Base-by-base conservation (phyloP, 768 basidiomycete genomes). In the Tremella fuciformis region DNA sequence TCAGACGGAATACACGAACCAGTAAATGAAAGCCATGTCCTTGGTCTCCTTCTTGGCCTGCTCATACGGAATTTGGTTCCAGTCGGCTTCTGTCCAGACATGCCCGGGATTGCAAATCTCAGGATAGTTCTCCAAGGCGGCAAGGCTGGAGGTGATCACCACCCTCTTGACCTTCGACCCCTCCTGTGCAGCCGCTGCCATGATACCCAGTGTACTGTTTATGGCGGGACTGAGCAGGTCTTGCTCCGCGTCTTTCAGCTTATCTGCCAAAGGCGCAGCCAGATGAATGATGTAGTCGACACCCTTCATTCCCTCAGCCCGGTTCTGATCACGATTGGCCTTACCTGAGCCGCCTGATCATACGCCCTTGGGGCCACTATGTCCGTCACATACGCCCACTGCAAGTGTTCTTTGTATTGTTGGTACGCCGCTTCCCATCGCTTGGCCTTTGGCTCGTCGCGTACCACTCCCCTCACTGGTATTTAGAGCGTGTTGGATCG, bases 21-120 rank as follows among this genome's bases (percentile, higher is more conserved):
- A 62, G 51, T 62, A 54, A 51, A 62, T 62, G 15, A 54, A 24
- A 56, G 54, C 60, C 26, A 44, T 41, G 34, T 62, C 60, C 29
- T 58, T 46, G 9, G 56, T 56, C 44, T 62, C 46, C 38, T 62
- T 49, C 26, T 58, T 58, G 13, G 39, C 39, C 39, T 18, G 11
- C 39, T 41, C 39, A 41, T 41, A 41, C 11, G 39, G 11, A 18
- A 41, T 41, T 11, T 11, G 39, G 18, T 18, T 11, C 60, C 60
- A 62, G 37, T 58, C 56, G 4, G 15, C 13, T 44, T 62, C 60
- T 15, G 56, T 58, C 58, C 1, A 49, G 49, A 11, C 25, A 41
- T 9, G 51, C 48, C 3, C 60, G 57, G 1, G 60, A 57, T 11
- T 62, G 57, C 46, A 37, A 56, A 52, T 11, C 58, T 62, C n/a